phyloP scores from a whole-genome alignment of 345 rosid species.

The Salix exigua region DNA sequence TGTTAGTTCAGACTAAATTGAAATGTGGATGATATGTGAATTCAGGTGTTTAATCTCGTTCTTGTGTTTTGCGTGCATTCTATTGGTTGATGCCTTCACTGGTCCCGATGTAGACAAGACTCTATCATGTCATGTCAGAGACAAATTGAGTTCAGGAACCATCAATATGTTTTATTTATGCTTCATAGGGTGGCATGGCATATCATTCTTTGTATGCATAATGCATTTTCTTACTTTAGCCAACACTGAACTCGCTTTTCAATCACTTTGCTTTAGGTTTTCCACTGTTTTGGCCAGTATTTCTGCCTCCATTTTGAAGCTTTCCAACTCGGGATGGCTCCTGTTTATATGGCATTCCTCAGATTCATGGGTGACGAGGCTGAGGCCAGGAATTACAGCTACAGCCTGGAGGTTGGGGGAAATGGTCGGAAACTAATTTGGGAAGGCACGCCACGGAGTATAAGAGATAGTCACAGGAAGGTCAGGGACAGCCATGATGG shows the following conservation, averaged over 20 bases:
- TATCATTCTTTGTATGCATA: not conserved
- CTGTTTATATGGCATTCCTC: constrained; percentile 94
- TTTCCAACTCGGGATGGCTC: constrained; percentile 94
- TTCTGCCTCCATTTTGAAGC: constrained; percentile 98
- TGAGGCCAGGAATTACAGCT: constrained; percentile 81
- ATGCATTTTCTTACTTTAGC: not conserved
- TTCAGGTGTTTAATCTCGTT: not conserved
- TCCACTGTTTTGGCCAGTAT: constrained; percentile 90
- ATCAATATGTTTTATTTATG: not conserved
- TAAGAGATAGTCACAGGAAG: constrained; percentile 90
- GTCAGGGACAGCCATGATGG: constrained; percentile 94
- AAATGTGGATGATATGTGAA: not conserved
- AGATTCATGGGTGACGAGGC: constrained; percentile 92
- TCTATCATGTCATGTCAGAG: not conserved
- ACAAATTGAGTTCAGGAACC: not conserved
- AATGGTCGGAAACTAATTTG: constrained; percentile 82
- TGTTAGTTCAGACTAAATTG: not conserved
- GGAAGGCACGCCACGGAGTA: constrained; percentile 89
- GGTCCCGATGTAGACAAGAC: not conserved
- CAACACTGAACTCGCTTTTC: not conserved
- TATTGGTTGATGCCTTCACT: not conserved
- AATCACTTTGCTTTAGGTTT: constrained; percentile 47
- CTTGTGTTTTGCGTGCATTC: not conserved
- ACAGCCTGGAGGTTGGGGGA: constrained; percentile 95
- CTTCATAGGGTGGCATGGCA: not conserved